Conservation (phyloP, 2,329 filamentous ascomycete species). For the Claviceps spartinae region DNA sequence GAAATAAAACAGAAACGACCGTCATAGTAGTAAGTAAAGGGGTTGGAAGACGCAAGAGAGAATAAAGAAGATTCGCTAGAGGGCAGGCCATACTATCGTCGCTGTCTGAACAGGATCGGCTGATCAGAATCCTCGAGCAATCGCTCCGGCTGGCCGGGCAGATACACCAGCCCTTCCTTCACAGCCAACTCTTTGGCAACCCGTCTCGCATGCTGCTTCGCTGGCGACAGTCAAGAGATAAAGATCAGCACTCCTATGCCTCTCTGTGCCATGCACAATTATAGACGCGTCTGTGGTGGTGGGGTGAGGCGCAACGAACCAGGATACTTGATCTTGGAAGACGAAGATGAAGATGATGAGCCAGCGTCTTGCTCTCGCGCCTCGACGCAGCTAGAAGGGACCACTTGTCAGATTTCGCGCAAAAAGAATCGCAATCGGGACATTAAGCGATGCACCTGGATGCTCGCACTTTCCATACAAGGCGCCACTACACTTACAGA, state of each 20-base stretch:
- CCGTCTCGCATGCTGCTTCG: constrained; percentile 43
- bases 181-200: constrained; percentile 37
- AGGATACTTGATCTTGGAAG: constrained; percentile 20
- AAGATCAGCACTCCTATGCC: background rate
- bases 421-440: background rate
- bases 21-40: background rate
- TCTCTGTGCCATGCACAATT: background rate
- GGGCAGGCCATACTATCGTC: constrained; percentile 36
- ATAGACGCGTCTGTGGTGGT: background rate
- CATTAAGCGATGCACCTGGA: background rate
- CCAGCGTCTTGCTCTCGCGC: background rate
- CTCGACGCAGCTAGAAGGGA: constrained; percentile 21
- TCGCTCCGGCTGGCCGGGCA: constrained; percentile 36
- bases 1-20: background rate
- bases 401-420: background rate
- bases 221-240: constrained; percentile 16
- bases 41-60: background rate
- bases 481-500: constrained; percentile 25
- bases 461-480: background rate
- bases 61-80: background rate
- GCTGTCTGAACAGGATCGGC: constrained; percentile 40
- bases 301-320: constrained; percentile 12
- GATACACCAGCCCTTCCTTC: constrained; percentile 38
- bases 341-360: background rate
- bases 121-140: constrained; percentile 47